A percentile compares a stretch with the other conserved stretches of the same genome.
These are phyloP conservation scores for Aegilops umbellulata DNA, from an alignment of 176 grass and related monocot genomes.

Conservation along the genomic window DNA sequence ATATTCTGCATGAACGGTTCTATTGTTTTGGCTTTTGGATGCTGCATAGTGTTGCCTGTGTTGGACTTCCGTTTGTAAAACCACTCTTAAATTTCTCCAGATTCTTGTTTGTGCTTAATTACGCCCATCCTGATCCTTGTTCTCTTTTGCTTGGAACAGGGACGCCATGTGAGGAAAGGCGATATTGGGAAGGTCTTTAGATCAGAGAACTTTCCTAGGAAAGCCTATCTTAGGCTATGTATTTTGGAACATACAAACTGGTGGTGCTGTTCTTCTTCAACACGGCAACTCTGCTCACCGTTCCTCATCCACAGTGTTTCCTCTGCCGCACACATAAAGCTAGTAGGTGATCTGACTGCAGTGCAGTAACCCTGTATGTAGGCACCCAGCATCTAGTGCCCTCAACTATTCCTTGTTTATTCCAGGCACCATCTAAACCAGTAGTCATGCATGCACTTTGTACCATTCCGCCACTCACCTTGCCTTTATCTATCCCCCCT, in stretches of 20 bases:
- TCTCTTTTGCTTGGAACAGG: neutral
- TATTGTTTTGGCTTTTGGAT: neutral
- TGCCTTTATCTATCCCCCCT: neutral
- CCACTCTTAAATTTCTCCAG: neutral
- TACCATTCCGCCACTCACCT: conserved; percentile 21
- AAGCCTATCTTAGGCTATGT: too few relatives aligned
- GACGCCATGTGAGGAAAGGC: neutral
- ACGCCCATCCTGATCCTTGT: neutral
- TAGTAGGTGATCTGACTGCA: neutral
- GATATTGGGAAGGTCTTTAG: neutral
- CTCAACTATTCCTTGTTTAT: neutral
- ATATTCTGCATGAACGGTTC: too few relatives aligned
- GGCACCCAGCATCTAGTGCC: neutral
- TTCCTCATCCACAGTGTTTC: neutral
- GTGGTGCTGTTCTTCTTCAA: neutral
- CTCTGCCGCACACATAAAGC: neutral
- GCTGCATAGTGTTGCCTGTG: neutral
- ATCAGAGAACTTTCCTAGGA: too few relatives aligned
- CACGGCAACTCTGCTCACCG: neutral
- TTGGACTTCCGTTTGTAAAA: neutral
- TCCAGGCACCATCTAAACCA: conserved; percentile 2
- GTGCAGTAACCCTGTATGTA: neutral
- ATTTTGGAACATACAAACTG: neutral
- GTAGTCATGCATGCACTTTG: conserved; percentile 24
- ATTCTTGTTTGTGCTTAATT: neutral